Base-by-base conservation (phyloP, 192 early-diverging fungal genomes). In the Tieghemiomyces parasiticus region DNA sequence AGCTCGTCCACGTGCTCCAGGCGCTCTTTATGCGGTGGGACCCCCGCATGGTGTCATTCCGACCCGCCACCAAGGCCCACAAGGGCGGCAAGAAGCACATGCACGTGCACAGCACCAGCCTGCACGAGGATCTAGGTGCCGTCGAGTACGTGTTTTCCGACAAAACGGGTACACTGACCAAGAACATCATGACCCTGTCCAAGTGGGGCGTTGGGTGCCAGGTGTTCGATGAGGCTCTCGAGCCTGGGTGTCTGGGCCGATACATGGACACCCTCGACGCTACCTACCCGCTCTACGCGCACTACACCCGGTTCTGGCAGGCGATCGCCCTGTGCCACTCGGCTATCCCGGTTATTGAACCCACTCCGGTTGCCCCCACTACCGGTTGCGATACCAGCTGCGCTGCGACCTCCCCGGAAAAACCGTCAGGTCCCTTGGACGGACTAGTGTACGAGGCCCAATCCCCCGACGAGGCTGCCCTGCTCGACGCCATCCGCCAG, bases 131-230 rank as follows among this genome's bases (percentile, higher is more conserved):
- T 35, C 26, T 58, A 30, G 55, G 55, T 2, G 55, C 55, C 1
- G 55, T 90, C n/a, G 84, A 88, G 58, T 89, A 87, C 62, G 75
- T 90, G 29, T 90, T 90, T 64, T 82, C 80, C 4, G 88, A 90
- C 64, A 90, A 90, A 58, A 90, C 88, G 8, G 86, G 88, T 9
- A 90, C 88, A 0, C 62, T 90, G 28, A 90, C 88, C 1, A 70
- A 74, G 52, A 90, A 90, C 62, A 74, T 83, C 13, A 90, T 90
- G 88, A 67, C 59, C 26, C 59, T 60, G 26, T 46, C 59, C 2
- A 60, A 60, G 26, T 60, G 59, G 53, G 31, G 32, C 29, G 35
- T 62, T 34, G 52, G 30, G 2, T 38, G 9, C 20, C 60, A 32
- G 24, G 62, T 52, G 19, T 62, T 63, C 35, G 50, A 65, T 30